phyloP scores from a whole-genome alignment of 2,329 filamentous ascomycete genomes.

The Talaromyces amestolkiae region DNA sequence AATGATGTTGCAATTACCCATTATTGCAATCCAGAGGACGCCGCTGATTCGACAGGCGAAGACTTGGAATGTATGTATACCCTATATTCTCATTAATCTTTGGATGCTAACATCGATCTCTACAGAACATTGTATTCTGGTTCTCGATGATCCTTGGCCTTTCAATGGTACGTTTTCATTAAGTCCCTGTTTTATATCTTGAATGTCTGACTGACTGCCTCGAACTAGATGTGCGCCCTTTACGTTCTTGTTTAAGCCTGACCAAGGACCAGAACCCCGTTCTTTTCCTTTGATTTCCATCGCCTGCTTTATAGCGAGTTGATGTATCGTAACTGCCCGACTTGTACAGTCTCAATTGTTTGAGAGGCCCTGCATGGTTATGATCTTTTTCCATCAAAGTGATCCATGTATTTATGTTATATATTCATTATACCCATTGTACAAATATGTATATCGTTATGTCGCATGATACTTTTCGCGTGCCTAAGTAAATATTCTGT shows the following conservation, averaged over 20 bases:
- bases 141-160: constrained; percentile 84
- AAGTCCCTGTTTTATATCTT: constrained; percentile 11
- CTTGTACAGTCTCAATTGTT: not conserved
- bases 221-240: constrained; percentile 55
- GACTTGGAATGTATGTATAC: constrained; percentile 64
- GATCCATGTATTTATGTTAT: not conserved
- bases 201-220: not conserved
- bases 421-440: constrained; percentile 1
- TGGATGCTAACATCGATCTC: constrained; percentile 17
- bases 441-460: not conserved
- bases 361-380: not conserved
- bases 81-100: not conserved
- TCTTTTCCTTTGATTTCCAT: not conserved
- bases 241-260: constrained; percentile 56
- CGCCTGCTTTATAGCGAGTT: not conserved
- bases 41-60: constrained; percentile 70
- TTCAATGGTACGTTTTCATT: constrained; percentile 61
- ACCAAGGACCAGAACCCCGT: not conserved
- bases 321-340: not conserved
- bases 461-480: not conserved
- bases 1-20: constrained; percentile 95
- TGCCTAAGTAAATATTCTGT: not conserved
- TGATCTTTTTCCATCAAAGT: not conserved
- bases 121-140: constrained; percentile 79
- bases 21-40: constrained; percentile 85